A percentile compares a stretch with the other conserved stretches of the same genome.
These are phyloP conservation scores for Wickerhamomyces bovis DNA, from an alignment of 805 yeast species.

Conservation along the genomic window DNA sequence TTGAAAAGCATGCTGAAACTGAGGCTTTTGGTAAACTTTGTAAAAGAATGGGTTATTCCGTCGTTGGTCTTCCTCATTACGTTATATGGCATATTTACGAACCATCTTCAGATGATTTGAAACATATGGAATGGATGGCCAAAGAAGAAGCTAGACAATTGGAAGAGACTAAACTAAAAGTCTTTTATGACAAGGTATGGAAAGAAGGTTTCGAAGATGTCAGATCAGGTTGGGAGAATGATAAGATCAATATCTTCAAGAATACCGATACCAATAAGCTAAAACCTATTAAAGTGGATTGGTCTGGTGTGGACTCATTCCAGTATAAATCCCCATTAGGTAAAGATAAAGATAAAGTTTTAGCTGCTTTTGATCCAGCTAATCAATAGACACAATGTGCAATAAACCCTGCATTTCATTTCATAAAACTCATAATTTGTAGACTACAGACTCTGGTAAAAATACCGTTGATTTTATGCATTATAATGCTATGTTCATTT, in stretches of 20 bases:
- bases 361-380: constrained; percentile 26
- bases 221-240: constrained; percentile 65
- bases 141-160: constrained; percentile 64
- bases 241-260: constrained; percentile 64
- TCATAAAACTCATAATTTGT: background rate
- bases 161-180: constrained; percentile 57
- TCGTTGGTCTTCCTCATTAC: constrained; percentile 89
- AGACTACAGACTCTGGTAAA: too few relatives aligned
- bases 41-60: constrained; percentile 81
- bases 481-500: background rate
- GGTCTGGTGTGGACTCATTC: constrained; percentile 54
- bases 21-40: constrained; percentile 95
- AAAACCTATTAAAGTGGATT: constrained; percentile 55
- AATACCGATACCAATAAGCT: constrained; percentile 60
- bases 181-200: constrained; percentile 68
- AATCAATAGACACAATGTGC: background rate
- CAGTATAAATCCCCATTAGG: constrained; percentile 16
- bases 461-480: too few relatives aligned
- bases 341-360: constrained; percentile 22
- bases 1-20: constrained; percentile 95
- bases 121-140: constrained; percentile 89
- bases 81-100: constrained; percentile 97
- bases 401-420: background rate
- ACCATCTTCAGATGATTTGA: constrained; percentile 88
- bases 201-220: constrained; percentile 76